Evolutionary conservation across 441 rosid species (phyloP).

Genomic region (Euphorbia schlechtendalii): DNA sequence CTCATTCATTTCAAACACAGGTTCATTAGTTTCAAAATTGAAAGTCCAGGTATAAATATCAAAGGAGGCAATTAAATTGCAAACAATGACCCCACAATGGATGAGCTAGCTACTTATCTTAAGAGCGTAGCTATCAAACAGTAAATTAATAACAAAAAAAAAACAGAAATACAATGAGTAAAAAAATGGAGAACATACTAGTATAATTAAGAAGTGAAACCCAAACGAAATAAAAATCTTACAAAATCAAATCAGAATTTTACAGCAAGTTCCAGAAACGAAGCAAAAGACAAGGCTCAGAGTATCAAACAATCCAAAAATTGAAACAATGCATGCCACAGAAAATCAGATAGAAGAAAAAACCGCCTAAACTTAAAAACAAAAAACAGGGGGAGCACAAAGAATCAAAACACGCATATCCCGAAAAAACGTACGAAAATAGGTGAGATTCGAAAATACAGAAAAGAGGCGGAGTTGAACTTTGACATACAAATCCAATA

Average conservation of each 20-base stretch:
- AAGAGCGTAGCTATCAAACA: constrained; percentile 1
- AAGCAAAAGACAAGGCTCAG: constrained; percentile 2
- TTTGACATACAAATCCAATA: too few species aligned
- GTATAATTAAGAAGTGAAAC: neutral
- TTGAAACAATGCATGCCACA: constrained; percentile 23
- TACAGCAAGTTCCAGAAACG: neutral
- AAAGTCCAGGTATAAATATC: too few species aligned
- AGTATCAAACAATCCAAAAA: constrained; percentile 8
- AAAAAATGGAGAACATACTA: neutral
- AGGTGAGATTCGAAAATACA: too few species aligned
- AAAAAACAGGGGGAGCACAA: neutral
- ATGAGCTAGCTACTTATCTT: neutral
- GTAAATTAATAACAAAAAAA: neutral
- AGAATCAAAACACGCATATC: too few species aligned
- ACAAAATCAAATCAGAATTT: neutral
- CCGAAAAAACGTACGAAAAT: too few species aligned
- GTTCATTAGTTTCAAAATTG: neutral
- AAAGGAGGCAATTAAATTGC: neutral
- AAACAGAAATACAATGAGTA: neutral
- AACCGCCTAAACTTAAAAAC: neutral
- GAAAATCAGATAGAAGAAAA: neutral
- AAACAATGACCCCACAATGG: constrained; percentile 1
- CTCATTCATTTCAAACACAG: too few species aligned
- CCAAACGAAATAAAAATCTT: neutral
- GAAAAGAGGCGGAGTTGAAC: constrained; percentile 9